These are phyloP conservation scores for Solanum etuberosum DNA, from an alignment of 257 asterid genomes.

Conservation along the genomic window DNA sequence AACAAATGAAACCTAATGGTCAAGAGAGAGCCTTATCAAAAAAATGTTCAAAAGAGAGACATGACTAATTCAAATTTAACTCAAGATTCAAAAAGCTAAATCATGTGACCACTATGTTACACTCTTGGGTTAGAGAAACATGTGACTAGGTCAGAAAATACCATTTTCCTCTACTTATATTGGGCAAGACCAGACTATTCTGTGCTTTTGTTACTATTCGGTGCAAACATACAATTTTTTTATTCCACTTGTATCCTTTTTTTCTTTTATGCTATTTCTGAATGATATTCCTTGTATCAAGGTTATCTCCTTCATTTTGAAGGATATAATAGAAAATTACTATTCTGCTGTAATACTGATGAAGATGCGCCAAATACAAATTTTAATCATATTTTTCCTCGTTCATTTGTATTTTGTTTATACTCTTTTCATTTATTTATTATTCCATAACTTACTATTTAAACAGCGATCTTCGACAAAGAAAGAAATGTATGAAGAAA, in stretches of 20 bases:
- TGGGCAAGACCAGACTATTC: neutral
- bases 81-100: neutral
- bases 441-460: neutral
- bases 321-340: neutral
- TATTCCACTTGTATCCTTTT: neutral
- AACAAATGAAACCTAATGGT: neutral
- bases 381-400: neutral
- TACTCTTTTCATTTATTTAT: neutral
- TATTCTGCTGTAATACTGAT: neutral
- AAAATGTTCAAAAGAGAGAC: neutral
- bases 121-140: neutral
- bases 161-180: neutral
- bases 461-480: neutral
- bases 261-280: neutral
- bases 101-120: neutral
- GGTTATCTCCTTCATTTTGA: neutral
- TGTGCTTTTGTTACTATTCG: neutral
- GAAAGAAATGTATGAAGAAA: neutral
- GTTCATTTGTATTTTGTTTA: neutral
- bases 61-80: neutral
- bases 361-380: neutral
- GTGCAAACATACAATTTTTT: neutral
- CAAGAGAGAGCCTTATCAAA: neutral
- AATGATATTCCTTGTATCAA: neutral
- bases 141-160: neutral